phyloP scores from a whole-genome alignment of 225 moss, liverwort and hornwort genomes.

The Neckera pumila region DNA sequence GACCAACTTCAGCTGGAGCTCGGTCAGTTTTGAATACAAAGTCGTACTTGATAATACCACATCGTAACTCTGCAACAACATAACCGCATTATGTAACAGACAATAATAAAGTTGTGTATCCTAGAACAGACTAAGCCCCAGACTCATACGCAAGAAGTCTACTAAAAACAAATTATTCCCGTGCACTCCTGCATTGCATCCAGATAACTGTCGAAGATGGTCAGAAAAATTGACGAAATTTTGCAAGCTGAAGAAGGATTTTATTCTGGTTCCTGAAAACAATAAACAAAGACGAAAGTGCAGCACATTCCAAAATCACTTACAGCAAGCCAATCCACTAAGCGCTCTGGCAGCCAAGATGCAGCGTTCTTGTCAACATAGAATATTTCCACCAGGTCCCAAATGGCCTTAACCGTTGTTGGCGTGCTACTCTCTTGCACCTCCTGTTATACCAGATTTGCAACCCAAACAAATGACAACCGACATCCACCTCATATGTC shows the following conservation, averaged over 20 bases:
- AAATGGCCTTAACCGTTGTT: conserved; percentile 62
- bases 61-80: conserved; percentile 48
- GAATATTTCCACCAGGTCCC: conserved; percentile 93
- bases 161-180: not conserved
- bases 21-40: conserved; percentile 33
- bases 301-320: conserved; percentile 8
- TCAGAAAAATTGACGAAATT: not conserved
- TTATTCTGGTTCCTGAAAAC: not conserved
- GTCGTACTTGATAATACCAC: conserved; percentile 37
- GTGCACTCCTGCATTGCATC: not conserved
- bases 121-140: not conserved
- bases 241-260: not conserved
- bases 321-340: conserved; percentile 93
- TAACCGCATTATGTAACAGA: not conserved
- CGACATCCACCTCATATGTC: not conserved
- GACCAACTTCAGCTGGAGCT: conserved; percentile 42
- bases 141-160: not conserved
- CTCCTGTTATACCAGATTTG: conserved; percentile 13
- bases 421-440: conserved; percentile 44
- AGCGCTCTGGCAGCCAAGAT: conserved; percentile 83
- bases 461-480: not conserved
- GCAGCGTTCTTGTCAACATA: conserved; percentile 89
- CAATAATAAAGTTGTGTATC: not conserved
- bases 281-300: not conserved
- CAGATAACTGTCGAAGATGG: not conserved